Evolutionary conservation across 1,284 basidiomycete genomes (phyloP), one percentile per base, ranked within the genome.

Genomic region (Sporisorium exsertum): DNA sequence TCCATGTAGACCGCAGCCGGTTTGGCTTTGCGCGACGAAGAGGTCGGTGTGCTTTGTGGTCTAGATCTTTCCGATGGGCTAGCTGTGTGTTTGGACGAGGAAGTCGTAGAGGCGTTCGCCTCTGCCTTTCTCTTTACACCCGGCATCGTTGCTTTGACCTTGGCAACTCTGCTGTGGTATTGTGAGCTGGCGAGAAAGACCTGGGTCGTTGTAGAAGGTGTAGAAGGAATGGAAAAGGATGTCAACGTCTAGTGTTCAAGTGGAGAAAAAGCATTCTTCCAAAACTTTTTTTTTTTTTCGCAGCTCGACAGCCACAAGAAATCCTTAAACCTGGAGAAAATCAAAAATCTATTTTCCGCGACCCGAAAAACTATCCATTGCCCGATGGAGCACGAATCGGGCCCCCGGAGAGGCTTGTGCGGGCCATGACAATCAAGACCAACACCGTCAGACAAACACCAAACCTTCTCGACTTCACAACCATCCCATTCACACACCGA

Each of bases 101-200:
- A 67, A 22, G 63, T 50, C 57, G 64, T 54, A 16, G 60, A 61
- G 42, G 57, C 35, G 4, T 58, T 52, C 20, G 61, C 58, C 49
- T 70, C 63, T 3, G 74, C 62, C 60, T 78, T 80, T 22, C 78
- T 49, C 58, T 80, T 80, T 10, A 78, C 45, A 1, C 76, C 72
- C 13, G 78, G 76, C 78, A 80, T 80, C 24, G 7, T 51, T 52
- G 4, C 8, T 13, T 22, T 13, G n/a, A 29, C 33, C 9, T 2
- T 7, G n/a, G n/a, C 18, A 45, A 26, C 29, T 32, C 43, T 40
- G 18, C 7, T 43, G n/a, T 8, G 26, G 4, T 50, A 3, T n/a
- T 18, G 35, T 8, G 29, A 43, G 24, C 20, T 43, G 32, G 4
- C 29, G 52, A 29, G n/a, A 27, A 9, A 15, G 12, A 33, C 22